Conservation (phyloP, 192 early-diverging fungal species). For the Blastocladiella britannica region DNA sequence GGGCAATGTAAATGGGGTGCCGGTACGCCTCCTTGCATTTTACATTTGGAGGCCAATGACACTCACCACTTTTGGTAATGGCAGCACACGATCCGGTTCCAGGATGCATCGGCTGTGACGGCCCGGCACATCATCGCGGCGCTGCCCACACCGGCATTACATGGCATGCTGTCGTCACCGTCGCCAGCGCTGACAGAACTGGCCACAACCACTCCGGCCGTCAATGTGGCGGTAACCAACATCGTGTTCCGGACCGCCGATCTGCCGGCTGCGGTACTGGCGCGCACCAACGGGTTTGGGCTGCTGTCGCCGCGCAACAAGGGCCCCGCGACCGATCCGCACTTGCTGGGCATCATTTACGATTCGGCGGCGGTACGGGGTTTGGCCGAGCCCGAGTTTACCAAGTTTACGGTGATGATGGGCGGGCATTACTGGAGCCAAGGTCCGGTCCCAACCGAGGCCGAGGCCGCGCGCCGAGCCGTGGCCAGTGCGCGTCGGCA, state of each 20-base stretch:
- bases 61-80: too few species aligned
- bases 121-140: slow-evolving; percentile 7
- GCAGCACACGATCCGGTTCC: too few species aligned
- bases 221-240: slow-evolving; percentile 69
- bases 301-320: neutral
- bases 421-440: neutral
- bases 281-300: neutral
- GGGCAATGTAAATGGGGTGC: too few species aligned
- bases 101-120: too few species aligned
- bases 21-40: too few species aligned
- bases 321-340: neutral
- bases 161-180: slow-evolving; percentile 22
- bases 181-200: slow-evolving; percentile 13
- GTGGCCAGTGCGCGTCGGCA: neutral
- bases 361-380: neutral
- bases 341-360: neutral
- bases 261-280: slow-evolving; percentile 12
- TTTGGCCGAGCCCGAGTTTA: neutral
- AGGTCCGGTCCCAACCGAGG: neutral
- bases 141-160: slow-evolving; percentile 27
- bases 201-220: slow-evolving; percentile 38
- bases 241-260: slow-evolving; percentile 34
- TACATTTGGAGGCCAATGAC: too few species aligned
- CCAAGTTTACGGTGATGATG: neutral
- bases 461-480: neutral